phyloP scores from a whole-genome alignment of 1,139 yeast genomes.

The Pichia sorboxylosa region DNA sequence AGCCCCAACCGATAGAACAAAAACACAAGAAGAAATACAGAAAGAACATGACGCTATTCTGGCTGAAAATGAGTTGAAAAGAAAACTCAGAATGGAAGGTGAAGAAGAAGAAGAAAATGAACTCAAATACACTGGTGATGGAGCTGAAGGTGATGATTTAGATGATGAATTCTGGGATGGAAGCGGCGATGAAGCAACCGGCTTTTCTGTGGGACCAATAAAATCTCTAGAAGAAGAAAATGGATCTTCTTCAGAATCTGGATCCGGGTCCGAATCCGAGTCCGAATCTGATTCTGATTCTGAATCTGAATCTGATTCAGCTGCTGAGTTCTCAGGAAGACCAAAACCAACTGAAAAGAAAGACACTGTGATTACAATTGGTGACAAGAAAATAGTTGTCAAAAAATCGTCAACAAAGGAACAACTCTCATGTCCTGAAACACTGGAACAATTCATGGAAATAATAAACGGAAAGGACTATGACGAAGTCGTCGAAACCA shows the following conservation, averaged over 20 bases:
- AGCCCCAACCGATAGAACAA: slow-evolving; percentile 91
- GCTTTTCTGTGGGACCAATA: slow-evolving; percentile 21
- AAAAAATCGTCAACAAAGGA: slow-evolving; percentile 9
- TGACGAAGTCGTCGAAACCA: slow-evolving; percentile 34
- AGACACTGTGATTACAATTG: slow-evolving; percentile 21
- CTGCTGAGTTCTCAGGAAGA: no score
- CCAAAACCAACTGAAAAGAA: slow-evolving; percentile 12
- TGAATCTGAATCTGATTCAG: slow-evolving; percentile 18
- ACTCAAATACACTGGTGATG: slow-evolving; percentile 28
- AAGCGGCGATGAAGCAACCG: slow-evolving; percentile 38
- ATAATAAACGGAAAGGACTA: slow-evolving; percentile 23
- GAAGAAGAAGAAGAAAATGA: slow-evolving; percentile 30
- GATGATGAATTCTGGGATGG: slow-evolving; percentile 48
- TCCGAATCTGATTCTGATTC: slow-evolving; percentile 19
- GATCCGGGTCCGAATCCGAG: slow-evolving; percentile 4
- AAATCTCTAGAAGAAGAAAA: background rate
- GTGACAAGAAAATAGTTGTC: slow-evolving; percentile 20
- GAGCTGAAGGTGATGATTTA: slow-evolving; percentile 54
- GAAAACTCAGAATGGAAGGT: slow-evolving; percentile 82
- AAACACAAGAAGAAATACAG: slow-evolving; percentile 76
- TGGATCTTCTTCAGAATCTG: no score
- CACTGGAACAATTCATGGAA: slow-evolving; percentile 39
- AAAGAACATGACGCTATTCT: slow-evolving; percentile 57
- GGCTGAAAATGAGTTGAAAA: slow-evolving; percentile 61
- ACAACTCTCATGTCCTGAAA: slow-evolving; percentile 41